These are phyloP conservation scores for Suhomyces choctaworum DNA, from an alignment of 1,139 yeast genomes.

Conservation along the genomic window DNA sequence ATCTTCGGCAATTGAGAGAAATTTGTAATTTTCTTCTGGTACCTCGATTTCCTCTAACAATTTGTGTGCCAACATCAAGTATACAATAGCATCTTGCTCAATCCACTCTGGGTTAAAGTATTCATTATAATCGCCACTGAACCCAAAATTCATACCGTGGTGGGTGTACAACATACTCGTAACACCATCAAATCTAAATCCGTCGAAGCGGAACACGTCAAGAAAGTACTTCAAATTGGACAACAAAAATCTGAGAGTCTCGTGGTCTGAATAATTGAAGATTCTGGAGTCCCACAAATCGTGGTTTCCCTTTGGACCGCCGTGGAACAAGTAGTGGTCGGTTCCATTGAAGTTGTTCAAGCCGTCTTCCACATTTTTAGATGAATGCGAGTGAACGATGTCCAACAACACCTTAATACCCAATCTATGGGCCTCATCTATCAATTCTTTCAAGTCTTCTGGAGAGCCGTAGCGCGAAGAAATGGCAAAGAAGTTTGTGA, in stretches of 20 bases:
- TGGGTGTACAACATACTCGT: constrained; percentile 90
- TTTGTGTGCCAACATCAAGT: constrained; percentile 84
- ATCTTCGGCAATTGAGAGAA: constrained; percentile 90
- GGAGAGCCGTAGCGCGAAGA: constrained; percentile 93
- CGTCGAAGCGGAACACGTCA: constrained; percentile 86
- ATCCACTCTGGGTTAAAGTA: constrained; percentile 80
- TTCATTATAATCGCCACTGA: constrained; percentile 91
- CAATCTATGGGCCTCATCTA: constrained; percentile 87
- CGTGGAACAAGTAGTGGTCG: constrained; percentile 92
- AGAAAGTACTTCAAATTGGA: constrained; percentile 85
- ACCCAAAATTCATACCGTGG: constrained; percentile 88
- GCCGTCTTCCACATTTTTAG: constrained; percentile 93
- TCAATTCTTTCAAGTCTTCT: constrained; percentile 84
- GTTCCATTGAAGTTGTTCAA: constrained; percentile 93
- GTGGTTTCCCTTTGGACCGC: constrained; percentile 81
- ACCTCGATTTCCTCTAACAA: constrained; percentile 56
- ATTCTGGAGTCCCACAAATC: constrained; percentile 94
- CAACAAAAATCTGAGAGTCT: constrained; percentile 81
- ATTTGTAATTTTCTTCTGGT: constrained; percentile 40
- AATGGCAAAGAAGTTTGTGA: constrained; percentile 87
- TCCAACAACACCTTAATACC: constrained; percentile 88
- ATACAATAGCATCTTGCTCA: constrained; percentile 83
- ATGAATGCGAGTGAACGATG: constrained; percentile 94
- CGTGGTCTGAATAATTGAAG: constrained; percentile 88
- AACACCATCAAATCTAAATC: constrained; percentile 96